Conservation (phyloP, 225 moss, liverwort and hornwort species). For the Pseudoscleropodium purum region DNA sequence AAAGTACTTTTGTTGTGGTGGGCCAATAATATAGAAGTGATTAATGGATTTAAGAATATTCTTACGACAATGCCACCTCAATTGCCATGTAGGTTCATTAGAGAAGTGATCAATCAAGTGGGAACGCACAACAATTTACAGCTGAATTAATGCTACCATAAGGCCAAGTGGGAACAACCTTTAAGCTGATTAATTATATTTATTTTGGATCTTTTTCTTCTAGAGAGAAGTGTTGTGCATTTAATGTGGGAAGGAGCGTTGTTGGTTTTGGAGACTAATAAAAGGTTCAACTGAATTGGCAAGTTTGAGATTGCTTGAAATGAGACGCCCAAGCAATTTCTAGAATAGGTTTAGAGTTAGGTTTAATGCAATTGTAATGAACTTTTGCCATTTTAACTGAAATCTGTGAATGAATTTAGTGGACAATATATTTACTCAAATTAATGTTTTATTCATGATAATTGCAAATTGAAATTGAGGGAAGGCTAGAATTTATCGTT, state of each 20-base stretch:
- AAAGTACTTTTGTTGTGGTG: too few relatives aligned
- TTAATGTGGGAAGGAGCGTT: neutral
- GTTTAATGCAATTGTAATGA: neutral
- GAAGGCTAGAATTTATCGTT: neutral
- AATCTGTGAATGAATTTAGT: neutral
- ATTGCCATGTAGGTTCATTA: too few relatives aligned
- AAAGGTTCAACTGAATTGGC: neutral
- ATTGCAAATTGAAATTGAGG: neutral
- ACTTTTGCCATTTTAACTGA: neutral
- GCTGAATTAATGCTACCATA: too few relatives aligned
- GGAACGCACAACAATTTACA: too few relatives aligned
- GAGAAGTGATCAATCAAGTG: too few relatives aligned
- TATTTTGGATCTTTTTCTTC: too few relatives aligned
- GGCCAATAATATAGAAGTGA: too few relatives aligned
- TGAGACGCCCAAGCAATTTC: neutral
- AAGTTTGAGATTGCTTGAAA: neutral
- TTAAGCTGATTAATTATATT: too few relatives aligned
- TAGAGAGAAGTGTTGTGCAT: neutral
- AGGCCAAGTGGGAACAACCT: too few relatives aligned
- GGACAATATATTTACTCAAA: neutral
- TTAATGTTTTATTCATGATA: neutral
- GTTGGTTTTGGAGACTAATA: neutral
- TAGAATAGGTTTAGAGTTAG: neutral
- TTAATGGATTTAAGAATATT: too few relatives aligned
- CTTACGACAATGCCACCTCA: too few relatives aligned